These are phyloP conservation scores for Eucalyptus microcorys DNA, from an alignment of 345 rosid species.

Conservation along the genomic window DNA sequence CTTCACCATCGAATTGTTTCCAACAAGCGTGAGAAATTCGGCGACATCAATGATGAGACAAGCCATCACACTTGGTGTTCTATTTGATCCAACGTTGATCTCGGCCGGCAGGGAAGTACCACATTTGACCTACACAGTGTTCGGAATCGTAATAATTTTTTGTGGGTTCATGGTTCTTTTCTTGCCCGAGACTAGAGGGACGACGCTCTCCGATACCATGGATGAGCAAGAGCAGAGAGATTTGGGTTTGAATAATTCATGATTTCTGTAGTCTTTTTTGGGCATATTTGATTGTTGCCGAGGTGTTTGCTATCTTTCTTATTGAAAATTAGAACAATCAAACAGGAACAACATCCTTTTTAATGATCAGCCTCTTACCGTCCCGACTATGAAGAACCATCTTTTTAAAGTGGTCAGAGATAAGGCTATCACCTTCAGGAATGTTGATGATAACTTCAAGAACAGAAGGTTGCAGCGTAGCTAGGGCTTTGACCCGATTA, in stretches of 20 bases:
- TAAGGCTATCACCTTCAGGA: too few species aligned
- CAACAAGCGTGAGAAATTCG: constrained; percentile 53
- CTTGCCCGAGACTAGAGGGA: constrained; percentile 57
- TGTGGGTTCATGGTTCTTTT: constrained; percentile 37
- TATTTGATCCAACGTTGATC: constrained; percentile 41
- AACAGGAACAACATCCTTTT: not conserved
- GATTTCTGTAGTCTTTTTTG: not conserved
- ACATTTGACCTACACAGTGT: constrained; percentile 33
- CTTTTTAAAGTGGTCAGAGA: too few species aligned
- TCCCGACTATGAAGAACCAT: too few species aligned
- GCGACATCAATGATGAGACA: constrained; percentile 54
- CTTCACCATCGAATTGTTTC: constrained; percentile 49
- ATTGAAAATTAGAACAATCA: not conserved
- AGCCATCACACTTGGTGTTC: constrained; percentile 45
- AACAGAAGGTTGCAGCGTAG: too few species aligned
- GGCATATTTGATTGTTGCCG: not conserved
- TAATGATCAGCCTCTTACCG: too few species aligned
- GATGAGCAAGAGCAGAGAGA: constrained; percentile 40
- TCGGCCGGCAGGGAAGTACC: constrained; percentile 33
- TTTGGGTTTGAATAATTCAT: not conserved
- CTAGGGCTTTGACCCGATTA: too few species aligned
- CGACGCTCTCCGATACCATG: constrained; percentile 36
- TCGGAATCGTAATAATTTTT: constrained; percentile 39
- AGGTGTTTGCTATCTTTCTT: not conserved
- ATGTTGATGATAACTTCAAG: too few species aligned